Percentiles rank a stretch among this genome's conserved stretches.
Conservation (phyloP, 2,329 filamentous ascomycete species). For the Rhynchosporium secalis region DNA sequence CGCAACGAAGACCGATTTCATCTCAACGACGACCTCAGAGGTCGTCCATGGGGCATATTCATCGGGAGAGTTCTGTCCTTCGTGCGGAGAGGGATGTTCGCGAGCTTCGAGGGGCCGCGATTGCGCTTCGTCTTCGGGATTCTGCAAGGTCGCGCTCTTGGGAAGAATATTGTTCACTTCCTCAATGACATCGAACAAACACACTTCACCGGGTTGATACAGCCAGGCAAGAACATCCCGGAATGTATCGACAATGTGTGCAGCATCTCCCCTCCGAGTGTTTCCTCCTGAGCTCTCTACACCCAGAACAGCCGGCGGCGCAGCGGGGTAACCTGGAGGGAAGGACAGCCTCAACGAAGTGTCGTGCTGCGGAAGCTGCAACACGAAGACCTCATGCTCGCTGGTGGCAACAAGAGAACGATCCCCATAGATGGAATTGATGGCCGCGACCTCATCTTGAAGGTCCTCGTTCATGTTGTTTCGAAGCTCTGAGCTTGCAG, state of each 20-base stretch:
- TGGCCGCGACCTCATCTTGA: conserved; percentile 72
- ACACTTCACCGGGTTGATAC: conserved; percentile 74
- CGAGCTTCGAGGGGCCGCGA: no score
- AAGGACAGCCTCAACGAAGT: conserved; percentile 67
- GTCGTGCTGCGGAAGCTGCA: conserved; percentile 63
- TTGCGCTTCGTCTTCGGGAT: background rate
- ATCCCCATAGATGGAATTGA: conserved; percentile 81
- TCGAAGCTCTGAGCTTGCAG: no score
- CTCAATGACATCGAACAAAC: conserved; percentile 89
- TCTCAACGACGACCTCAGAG: conserved; percentile 73
- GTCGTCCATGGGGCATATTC: conserved; percentile 62
- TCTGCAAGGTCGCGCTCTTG: background rate
- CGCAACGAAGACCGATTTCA: conserved; percentile 86
- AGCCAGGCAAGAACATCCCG: conserved; percentile 65
- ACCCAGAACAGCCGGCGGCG: conserved; percentile 70
- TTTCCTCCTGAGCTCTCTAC: conserved; percentile 74
- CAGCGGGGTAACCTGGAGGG: conserved; percentile 70
- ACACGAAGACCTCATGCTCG: conserved; percentile 52
- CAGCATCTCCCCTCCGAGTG: conserved; percentile 70
- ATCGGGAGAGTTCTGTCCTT: conserved; percentile 3
- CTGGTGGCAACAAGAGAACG: conserved; percentile 55
- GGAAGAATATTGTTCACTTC: conserved; percentile 51
- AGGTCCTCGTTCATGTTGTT: conserved; percentile 46
- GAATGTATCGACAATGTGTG: conserved; percentile 67
- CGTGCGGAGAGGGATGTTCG: no score